Evolutionary conservation across 2,329 filamentous ascomycete species (phyloP).

Genomic region (Fusarium sterilihyphosum): DNA sequence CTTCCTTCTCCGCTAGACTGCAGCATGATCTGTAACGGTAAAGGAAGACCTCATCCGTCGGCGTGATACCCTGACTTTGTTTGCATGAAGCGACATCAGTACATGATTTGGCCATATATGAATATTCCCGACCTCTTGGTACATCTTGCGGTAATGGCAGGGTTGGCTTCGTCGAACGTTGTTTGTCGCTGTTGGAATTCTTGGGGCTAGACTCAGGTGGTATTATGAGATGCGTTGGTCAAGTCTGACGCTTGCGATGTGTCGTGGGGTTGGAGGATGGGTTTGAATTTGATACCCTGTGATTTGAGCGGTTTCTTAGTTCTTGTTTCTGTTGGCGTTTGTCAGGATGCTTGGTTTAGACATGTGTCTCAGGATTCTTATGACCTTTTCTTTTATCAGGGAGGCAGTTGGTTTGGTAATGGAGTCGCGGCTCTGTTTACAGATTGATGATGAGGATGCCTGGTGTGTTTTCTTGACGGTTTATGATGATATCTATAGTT

Average conservation of each 20-base stretch:
- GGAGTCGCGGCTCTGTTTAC: constrained; percentile 36
- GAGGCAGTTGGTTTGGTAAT: constrained; percentile 26
- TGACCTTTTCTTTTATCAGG: constrained; percentile 20
- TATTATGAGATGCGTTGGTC: constrained; percentile 19
- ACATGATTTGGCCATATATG: neutral
- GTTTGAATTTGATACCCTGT: constrained; percentile 42
- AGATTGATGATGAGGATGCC: constrained; percentile 33
- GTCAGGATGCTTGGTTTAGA: constrained; percentile 34
- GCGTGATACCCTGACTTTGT: constrained; percentile 42
- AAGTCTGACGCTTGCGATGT: constrained; percentile 9
- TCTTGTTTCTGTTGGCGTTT: constrained; percentile 24
- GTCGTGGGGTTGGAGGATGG: constrained; percentile 24
- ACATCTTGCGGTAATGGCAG: neutral
- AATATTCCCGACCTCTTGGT: neutral
- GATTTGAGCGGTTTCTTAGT: constrained; percentile 14
- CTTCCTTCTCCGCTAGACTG: constrained; percentile 1
- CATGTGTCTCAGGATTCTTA: constrained; percentile 36
- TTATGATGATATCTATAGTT: constrained; percentile 28
- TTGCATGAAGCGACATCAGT: constrained; percentile 24
- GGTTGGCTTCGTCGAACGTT: neutral
- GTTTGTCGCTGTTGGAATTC: constrained; percentile 1
- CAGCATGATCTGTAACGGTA: constrained; percentile 5
- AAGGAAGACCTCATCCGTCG: constrained; percentile 30
- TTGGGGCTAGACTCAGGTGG: constrained; percentile 14
- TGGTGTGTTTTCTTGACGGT: constrained; percentile 1